Base-by-base conservation (phyloP, 768 basidiomycete genomes). In the Lepiota brunneoincarnata region DNA sequence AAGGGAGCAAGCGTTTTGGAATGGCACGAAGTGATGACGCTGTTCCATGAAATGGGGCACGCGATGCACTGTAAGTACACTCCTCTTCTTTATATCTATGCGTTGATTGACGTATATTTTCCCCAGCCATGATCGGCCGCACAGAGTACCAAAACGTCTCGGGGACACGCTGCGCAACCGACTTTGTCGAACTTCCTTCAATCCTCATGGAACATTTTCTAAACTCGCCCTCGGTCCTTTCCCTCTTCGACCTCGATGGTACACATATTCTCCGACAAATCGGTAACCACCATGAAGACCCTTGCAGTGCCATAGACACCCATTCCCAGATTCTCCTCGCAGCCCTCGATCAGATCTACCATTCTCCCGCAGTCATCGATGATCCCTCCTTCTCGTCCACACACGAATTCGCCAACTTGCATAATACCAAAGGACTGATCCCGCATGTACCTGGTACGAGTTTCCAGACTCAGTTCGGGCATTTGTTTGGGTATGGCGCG, bases 41-140 rank as follows among this genome's bases (percentile, higher is more conserved):
- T 98, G 20, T 97, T 94, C 72, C 97, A 99, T 63, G 97, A 99
- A 72, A 97, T 98, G 93, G 97, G 97, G 0, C 97, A 99, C 71
- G 97, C 97, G 10, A 93, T 99, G 83, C 97, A 99, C 67, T 99
- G 97, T 98, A 64, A 78, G 93, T 77, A 11, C 38, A 24, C 41
- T 51, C 36, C 42, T 39, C 48, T 18, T 43, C 47, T 48, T 50
- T 31, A 23, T 20, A 34, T 26, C 15, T 23, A 10, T 23, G 3
- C 17, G 43, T 43, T 51, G 31, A 58, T 41, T 41, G n/a, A 54
- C 28, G 1, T 35, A 49, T 34, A n/a, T 39, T 28, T 15, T 40
- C 26, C 23, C 11, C 61, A 98, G 96, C 97, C 1, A 99, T 99
- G 97, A 87, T 98, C 58, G 96, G 96, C 40, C 81, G 91, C 42